Conservation (phyloP, 2,329 filamentous ascomycete species). For the Elsinoe ampelina region DNA sequence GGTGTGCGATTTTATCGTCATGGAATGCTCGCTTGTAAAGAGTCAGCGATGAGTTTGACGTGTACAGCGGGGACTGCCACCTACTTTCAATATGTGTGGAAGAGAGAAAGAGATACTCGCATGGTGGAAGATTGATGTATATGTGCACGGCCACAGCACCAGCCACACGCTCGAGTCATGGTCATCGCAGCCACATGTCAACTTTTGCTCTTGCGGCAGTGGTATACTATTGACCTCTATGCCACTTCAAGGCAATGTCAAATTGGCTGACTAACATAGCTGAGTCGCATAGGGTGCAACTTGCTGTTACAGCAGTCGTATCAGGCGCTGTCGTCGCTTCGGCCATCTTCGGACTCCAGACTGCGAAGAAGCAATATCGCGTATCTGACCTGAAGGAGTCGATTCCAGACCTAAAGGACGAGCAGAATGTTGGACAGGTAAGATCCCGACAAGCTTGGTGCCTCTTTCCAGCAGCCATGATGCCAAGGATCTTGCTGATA, state of each 20-base stretch:
- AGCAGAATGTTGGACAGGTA: slow-evolving; percentile 45
- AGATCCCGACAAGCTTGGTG: slow-evolving; percentile 14
- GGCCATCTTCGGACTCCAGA: slow-evolving; percentile 49
- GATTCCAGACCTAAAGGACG: slow-evolving; percentile 47
- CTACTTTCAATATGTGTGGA: slow-evolving; percentile 1
- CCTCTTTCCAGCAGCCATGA: neutral
- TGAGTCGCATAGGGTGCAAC: slow-evolving; percentile 46
- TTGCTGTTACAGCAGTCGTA: slow-evolving; percentile 60
- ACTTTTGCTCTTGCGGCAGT: neutral
- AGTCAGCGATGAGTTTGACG: neutral
- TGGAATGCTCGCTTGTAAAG: slow-evolving; percentile 6
- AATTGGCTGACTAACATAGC: slow-evolving; percentile 37
- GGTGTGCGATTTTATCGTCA: slow-evolving; percentile 15
- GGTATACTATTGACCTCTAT: neutral
- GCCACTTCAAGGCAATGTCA: slow-evolving; percentile 28
- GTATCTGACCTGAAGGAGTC: slow-evolving; percentile 52
- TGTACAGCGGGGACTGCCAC: neutral
- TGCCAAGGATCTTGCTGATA: neutral
- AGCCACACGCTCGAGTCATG: slow-evolving; percentile 13
- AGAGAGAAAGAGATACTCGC: neutral
- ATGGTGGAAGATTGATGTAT: neutral
- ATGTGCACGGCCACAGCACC: slow-evolving; percentile 6
- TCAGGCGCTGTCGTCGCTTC: slow-evolving; percentile 41
- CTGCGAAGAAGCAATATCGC: slow-evolving; percentile 45
- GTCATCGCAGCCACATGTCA: slow-evolving; percentile 11